Percentiles rank a stretch among this genome's conserved stretches.
Conservation (phyloP, 305 asterid species). For the Fraxinus velutina region DNA sequence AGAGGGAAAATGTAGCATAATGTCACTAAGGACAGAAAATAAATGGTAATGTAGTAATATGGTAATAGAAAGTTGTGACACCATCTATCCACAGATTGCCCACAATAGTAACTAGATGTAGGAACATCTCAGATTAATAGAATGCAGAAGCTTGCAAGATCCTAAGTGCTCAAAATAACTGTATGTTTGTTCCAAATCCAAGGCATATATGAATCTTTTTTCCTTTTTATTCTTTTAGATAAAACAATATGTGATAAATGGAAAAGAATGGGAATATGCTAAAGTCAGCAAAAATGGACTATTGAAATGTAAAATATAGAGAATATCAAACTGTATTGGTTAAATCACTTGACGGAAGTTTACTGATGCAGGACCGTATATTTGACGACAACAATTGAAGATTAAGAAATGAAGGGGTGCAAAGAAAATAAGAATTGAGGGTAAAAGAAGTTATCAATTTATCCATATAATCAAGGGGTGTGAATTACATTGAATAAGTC, state of each 20-base stretch:
- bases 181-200: background rate
- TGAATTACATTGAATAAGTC: background rate
- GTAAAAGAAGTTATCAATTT: background rate
- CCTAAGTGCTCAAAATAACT: background rate
- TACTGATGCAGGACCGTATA: background rate
- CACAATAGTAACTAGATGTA: background rate
- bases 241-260: background rate
- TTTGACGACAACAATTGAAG: background rate
- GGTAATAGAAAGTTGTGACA: background rate
- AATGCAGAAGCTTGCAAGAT: background rate
- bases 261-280: background rate
- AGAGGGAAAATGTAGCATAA: background rate
- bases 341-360: background rate
- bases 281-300: background rate
- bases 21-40: constrained; percentile 1
- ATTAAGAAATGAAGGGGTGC: background rate
- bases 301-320: background rate
- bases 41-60: background rate
- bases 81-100: background rate
- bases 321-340: background rate
- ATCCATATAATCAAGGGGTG: background rate
- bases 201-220: background rate
- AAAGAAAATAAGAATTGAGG: background rate
- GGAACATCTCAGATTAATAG: background rate
- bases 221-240: background rate